Conservation (phyloP, 192 early-diverging fungal species). For the Chytriomyces confervae region DNA sequence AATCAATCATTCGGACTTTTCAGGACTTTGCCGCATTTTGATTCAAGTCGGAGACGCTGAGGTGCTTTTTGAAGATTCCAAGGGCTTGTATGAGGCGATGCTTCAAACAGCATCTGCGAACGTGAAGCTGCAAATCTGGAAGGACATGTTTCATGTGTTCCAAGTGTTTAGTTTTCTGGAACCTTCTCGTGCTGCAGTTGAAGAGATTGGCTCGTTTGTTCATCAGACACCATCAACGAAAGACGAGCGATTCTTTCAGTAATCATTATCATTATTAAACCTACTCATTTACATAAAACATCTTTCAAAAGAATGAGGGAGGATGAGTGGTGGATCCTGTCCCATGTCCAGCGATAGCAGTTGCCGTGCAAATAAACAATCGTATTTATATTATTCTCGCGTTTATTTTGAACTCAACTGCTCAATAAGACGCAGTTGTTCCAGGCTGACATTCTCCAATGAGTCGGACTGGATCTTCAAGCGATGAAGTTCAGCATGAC, state of each 20-base stretch:
- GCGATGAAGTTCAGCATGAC: slow-evolving; percentile 51
- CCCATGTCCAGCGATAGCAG: background rate
- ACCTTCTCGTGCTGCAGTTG: slow-evolving; percentile 19
- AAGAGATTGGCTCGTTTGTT: slow-evolving; percentile 21
- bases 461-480: slow-evolving; percentile 50
- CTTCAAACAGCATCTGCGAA: background rate
- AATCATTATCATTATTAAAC: too few relatives aligned
- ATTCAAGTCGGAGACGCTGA: slow-evolving; percentile 56
- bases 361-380: background rate
- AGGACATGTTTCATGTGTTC: slow-evolving; percentile 54
- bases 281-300: too few relatives aligned
- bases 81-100: slow-evolving; percentile 27
- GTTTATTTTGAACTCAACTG: slow-evolving; percentile 48
- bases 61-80: slow-evolving; percentile 50
- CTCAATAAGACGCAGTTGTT: slow-evolving; percentile 51
- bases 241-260: too few relatives aligned
- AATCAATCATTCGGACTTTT: slow-evolving; percentile 27
- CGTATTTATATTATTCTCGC: background rate
- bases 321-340: background rate
- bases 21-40: slow-evolving; percentile 42
- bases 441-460: slow-evolving; percentile 44
- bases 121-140: slow-evolving; percentile 41
- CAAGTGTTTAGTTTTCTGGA: slow-evolving; percentile 27
- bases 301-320: too few relatives aligned
- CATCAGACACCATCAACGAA: background rate